Percentiles rank a stretch among this genome's conserved stretches.
phyloP scores from a whole-genome alignment of 306 rosid species.

The Castanospermum australe region DNA sequence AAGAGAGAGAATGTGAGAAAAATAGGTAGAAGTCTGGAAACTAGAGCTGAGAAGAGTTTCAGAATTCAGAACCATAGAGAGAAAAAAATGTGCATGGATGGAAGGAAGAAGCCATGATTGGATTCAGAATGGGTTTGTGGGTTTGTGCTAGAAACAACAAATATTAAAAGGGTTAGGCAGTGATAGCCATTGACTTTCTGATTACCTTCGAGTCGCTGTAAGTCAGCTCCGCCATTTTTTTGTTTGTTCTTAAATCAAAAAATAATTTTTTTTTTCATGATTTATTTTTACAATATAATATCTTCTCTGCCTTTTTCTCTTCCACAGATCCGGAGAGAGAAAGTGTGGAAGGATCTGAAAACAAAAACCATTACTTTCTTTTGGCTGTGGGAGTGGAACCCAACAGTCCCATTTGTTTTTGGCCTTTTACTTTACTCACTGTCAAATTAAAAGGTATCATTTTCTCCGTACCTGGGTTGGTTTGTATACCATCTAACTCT shows the following conservation, averaged over 20 bases:
- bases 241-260: background rate
- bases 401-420: constrained; percentile 28
- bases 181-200: constrained; percentile 50
- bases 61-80: background rate
- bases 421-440: constrained; percentile 46
- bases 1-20: background rate
- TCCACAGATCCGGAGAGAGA: constrained; percentile 53
- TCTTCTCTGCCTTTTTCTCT: constrained; percentile 50
- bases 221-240: constrained; percentile 43
- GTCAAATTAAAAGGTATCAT: constrained; percentile 58
- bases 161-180: background rate
- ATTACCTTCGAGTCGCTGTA: constrained; percentile 30
- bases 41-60: no score
- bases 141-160: background rate
- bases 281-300: background rate
- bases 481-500: constrained; percentile 49
- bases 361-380: constrained; percentile 21
- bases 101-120: background rate
- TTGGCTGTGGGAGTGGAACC: constrained; percentile 41
- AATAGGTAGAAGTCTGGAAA: no score
- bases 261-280: background rate
- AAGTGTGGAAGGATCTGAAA: constrained; percentile 35
- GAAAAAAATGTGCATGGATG: constrained; percentile 14
- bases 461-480: constrained; percentile 67
- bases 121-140: background rate